Evolutionary conservation across 2,329 filamentous ascomycete genomes (phyloP), one percentile per base, ranked within the genome.

Genomic region (Clonostachys sp.): DNA sequence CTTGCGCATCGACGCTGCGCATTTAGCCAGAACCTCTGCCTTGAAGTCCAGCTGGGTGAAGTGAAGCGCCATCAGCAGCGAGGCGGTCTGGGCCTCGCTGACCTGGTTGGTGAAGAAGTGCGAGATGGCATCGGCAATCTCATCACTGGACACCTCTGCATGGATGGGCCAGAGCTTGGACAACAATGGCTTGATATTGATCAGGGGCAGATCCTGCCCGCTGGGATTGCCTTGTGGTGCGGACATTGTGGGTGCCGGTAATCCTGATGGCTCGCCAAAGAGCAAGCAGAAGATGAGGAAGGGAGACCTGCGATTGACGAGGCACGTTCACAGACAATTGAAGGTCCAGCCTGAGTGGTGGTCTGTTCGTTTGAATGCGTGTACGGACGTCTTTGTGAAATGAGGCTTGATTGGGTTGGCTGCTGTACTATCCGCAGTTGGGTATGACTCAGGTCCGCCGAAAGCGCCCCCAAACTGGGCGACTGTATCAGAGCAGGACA

Each of bases 101-200:
- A 97, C 76, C 55, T 84, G 83, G 69, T 96, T 86, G 49, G 91
- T 91, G 68, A 97, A 97, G 62, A 96, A 95, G 61, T 92, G 78
- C 5, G 89, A 86, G 57, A 97, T 86, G 46, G 92, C 91, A n/a
- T 86, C 78, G 50, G 92, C 90, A 63, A 99, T 94, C 64, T 96
- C 90, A 45, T 81, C 74, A 12, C 91, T 83, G 14, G 83, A 82
- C 47, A 91, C 85, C 14, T 68, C 63, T 59, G 68, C 51, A 68
- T 61, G 55, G 40, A 74, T 60, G 33, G 79, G 85, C 85, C 86
- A 90, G 41, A 92, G 75, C 50, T 86, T 81, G 60, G 83, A 83
- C 49, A 92, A 78, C 34, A 92, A 73, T 38, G 84, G 82, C 54
- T 87, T 87, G 66, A 91, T 87, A 57, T 82, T 75, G 58, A 80